Base-by-base conservation (phyloP, 176 grass and related monocot genomes). In the Puccinellia tenuiflora region DNA sequence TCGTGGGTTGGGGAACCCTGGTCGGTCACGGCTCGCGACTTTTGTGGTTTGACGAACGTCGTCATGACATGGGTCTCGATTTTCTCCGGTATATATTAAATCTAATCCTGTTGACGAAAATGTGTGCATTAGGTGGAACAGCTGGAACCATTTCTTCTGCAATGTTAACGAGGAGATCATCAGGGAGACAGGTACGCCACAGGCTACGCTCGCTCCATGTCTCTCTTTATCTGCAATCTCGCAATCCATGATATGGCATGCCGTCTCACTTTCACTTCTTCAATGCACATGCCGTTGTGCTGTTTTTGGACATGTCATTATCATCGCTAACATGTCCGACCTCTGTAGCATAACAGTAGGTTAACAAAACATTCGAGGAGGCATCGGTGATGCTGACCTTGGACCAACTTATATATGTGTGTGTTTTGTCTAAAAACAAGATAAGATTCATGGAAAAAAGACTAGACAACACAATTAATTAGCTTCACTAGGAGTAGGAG, bases 61-160 rank as follows among this genome's bases (percentile, higher is more conserved):
- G n/a, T n/a, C n/a, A n/a, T n/a, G n/a, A n/a, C n/a, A 66, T 7
- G 78, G 61, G 43, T 67, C 61, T 0, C 15, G 1, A 68, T 16
- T 37, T 12, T 50, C 12, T n/a, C n/a, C n/a, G n/a, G n/a, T n/a
- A n/a, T n/a, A n/a, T n/a, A n/a, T n/a, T n/a, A n/a, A n/a, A 46
- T 14, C 15, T 63, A 28, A 68, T 12, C 24, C 30, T 21, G 18
- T 14, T 52, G 52, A 66, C 37, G 39, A 71, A 55, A 34, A 46
- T 46, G 43, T 77, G 53, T 67, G 65, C 26, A 5, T 77, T 83
- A 97, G 95, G 88, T 97, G 95, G 95, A 97, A 97, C 71, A 97
- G 92, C 83, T 97, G 95, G 95, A 97, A 97, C 86, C 95, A 97
- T 69, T 97, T 97, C 28, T 61, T 17, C 47, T 97, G 92, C 81